A percentile compares a stretch with the other conserved stretches of the same genome.
phyloP scores from a whole-genome alignment of 2,329 filamentous ascomycete genomes.

The Colletotrichum destructivum region DNA sequence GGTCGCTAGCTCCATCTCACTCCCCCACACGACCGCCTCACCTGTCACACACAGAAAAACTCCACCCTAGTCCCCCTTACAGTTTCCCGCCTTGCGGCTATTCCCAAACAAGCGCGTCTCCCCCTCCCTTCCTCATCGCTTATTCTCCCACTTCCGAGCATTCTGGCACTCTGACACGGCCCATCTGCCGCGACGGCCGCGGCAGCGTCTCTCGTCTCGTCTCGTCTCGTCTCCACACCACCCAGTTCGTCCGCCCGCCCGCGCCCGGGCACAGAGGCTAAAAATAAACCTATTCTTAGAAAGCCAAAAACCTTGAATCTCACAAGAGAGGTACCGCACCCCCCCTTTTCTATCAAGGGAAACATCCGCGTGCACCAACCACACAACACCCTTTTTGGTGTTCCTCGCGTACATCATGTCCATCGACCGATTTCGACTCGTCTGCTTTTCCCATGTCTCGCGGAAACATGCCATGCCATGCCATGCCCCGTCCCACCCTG shows the following conservation, averaged over 20 bases:
- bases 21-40: neutral
- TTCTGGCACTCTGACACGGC: neutral
- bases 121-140: neutral
- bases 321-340: too few relatives aligned
- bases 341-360: neutral
- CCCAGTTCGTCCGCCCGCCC: slow-evolving; percentile 21
- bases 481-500: neutral
- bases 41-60: neutral
- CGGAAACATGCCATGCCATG: neutral
- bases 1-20: neutral
- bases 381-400: slow-evolving; percentile 1
- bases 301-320: slow-evolving; percentile 7
- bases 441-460: neutral
- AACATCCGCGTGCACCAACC: slow-evolving; percentile 3
- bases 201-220: neutral
- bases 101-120: slow-evolving; percentile 6
- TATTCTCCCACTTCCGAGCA: neutral
- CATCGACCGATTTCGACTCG: neutral
- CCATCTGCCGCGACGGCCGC: slow-evolving; percentile 27
- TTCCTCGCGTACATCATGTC: neutral
- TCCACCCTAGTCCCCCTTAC: neutral
- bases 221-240: slow-evolving; percentile 8
- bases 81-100: neutral
- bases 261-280: slow-evolving; percentile 14
- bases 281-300: slow-evolving; percentile 37